These are phyloP conservation scores for Aspergillus carlsbadensis DNA, from an alignment of 495 filamentous ascomycete genomes.

Conservation along the genomic window DNA sequence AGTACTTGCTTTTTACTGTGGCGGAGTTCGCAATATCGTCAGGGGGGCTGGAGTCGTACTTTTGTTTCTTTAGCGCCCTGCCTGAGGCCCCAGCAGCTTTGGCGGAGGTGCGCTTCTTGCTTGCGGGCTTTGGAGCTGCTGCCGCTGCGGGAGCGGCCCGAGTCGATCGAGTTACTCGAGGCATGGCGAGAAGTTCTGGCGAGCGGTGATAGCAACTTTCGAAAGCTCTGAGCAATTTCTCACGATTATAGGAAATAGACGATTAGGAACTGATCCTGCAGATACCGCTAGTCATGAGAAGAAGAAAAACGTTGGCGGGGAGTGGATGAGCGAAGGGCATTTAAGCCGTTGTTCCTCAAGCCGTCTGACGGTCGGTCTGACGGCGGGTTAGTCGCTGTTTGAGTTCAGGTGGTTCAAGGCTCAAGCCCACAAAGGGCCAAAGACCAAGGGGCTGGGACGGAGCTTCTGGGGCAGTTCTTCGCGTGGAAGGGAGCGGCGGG, in stretches of 20 bases:
- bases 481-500: conserved; percentile 22
- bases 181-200: conserved; percentile 25
- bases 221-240: neutral
- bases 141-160: conserved; percentile 37
- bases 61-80: conserved; percentile 42
- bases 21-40: conserved; percentile 41
- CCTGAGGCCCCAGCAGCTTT: conserved; percentile 33
- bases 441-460: conserved; percentile 26
- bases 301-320: neutral
- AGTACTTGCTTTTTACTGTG: conserved; percentile 59
- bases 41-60: conserved; percentile 36
- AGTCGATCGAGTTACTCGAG: conserved; percentile 33
- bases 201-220: neutral
- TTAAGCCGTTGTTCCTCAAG: neutral
- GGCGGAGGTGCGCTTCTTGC: conserved; percentile 41
- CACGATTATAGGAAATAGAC: neutral
- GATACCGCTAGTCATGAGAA: conserved; percentile 9
- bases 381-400: conserved; percentile 16
- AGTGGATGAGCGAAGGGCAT: neutral
- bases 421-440: conserved; percentile 13
- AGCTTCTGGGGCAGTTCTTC: conserved; percentile 19
- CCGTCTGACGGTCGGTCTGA: neutral
- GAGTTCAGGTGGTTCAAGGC: conserved; percentile 17
- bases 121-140: conserved; percentile 33
- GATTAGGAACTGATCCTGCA: neutral